Conservation (phyloP, 1,139 yeast genomes). For the Saccharomyces pastorianus region DNA sequence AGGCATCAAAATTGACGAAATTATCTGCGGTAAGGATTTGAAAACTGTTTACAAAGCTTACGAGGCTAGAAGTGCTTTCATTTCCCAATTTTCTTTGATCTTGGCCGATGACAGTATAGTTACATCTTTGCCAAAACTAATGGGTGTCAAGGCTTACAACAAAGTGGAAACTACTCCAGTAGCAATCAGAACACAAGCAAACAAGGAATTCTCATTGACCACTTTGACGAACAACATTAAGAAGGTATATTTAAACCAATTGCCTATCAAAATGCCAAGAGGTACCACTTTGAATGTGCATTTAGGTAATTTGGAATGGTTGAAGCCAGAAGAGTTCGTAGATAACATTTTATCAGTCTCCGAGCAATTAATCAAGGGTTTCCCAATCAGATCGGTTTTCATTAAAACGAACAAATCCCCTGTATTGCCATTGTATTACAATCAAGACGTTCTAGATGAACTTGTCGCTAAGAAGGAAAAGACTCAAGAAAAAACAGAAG, state of each 20-base stretch:
- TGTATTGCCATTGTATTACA: slow-evolving; percentile 70
- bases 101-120: slow-evolving; percentile 76
- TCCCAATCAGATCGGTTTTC: slow-evolving; percentile 51
- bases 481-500: slow-evolving; percentile 30
- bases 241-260: slow-evolving; percentile 46
- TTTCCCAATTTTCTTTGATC: slow-evolving; percentile 58
- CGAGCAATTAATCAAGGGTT: slow-evolving; percentile 40
- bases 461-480: slow-evolving; percentile 31
- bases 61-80: slow-evolving; percentile 63
- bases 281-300: slow-evolving; percentile 61
- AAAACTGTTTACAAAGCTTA: slow-evolving; percentile 61
- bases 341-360: slow-evolving; percentile 54
- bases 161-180: slow-evolving; percentile 60
- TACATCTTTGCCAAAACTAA: slow-evolving; percentile 68
- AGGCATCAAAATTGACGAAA: slow-evolving; percentile 31
- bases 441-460: slow-evolving; percentile 50
- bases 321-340: slow-evolving; percentile 36
- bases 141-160: slow-evolving; percentile 83
- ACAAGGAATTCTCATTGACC: slow-evolving; percentile 43
- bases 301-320: slow-evolving; percentile 52
- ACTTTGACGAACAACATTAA: slow-evolving; percentile 54
- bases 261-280: slow-evolving; percentile 63
- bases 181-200: slow-evolving; percentile 42
- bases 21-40: slow-evolving; percentile 47
- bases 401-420: slow-evolving; percentile 73